Percentiles rank a stretch among this genome's conserved stretches.
Evolutionary conservation across 306 rosid species (phyloP).

Genomic region (Cucurbita pepo): DNA sequence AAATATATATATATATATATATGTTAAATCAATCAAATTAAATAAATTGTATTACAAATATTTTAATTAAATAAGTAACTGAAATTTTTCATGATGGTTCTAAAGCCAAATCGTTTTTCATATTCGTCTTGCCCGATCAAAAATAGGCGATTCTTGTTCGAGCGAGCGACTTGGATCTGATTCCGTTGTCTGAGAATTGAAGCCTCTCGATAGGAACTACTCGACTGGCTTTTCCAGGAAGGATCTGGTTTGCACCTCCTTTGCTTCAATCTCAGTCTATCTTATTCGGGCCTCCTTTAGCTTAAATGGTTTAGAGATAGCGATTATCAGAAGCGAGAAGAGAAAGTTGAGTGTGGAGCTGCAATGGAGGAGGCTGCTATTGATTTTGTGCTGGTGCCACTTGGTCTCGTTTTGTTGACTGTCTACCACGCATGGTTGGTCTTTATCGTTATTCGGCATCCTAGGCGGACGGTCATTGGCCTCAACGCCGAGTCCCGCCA

Average conservation of each 20-base stretch:
- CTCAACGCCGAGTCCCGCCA: slow-evolving; percentile 57
- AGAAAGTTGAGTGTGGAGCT: background rate
- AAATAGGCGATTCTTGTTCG: background rate
- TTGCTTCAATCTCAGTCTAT: background rate
- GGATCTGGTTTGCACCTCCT: background rate
- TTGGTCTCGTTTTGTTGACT: slow-evolving; percentile 41
- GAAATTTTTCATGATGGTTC: background rate
- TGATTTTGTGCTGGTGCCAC: slow-evolving; percentile 45
- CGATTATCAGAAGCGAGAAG: background rate
- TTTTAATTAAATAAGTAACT: no score
- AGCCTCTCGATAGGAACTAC: background rate
- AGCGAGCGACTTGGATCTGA: background rate
- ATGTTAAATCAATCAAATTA: no score
- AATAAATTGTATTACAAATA: no score
- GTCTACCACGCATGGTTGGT: slow-evolving; percentile 55
- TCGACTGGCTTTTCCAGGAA: background rate
- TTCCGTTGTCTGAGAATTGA: background rate
- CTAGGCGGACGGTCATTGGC: slow-evolving; percentile 61
- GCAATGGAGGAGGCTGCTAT: slow-evolving; percentile 33
- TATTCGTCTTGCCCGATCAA: no score
- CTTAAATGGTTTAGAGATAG: background rate
- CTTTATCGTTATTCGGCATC: slow-evolving; percentile 19
- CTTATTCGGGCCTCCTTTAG: background rate
- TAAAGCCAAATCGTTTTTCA: background rate
- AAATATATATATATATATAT: no score